Evolutionary conservation across 345 rosid genomes (phyloP), one percentile per base, ranked within the genome.

Genomic region (Dovyalis caffra): DNA sequence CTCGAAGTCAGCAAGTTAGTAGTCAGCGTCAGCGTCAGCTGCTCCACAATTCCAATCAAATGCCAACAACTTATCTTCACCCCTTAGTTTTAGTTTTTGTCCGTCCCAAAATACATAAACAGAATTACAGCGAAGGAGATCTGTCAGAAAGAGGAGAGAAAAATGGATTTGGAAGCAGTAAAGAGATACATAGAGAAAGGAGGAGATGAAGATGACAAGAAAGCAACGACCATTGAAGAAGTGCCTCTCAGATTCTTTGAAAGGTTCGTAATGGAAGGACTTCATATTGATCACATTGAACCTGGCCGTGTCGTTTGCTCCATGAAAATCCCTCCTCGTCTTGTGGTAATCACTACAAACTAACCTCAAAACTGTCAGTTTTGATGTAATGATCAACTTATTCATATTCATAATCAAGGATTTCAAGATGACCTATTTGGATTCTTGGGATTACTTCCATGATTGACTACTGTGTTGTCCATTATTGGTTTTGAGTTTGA

Each of bases 281-380:
- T 92, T 23, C 84, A 68, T 29, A 83, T 89, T 31, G 93, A 88
- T 76, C 83, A 85, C n/a, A 79, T 89, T 68, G 93, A 94, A 72
- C 87, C 83, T 25, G 94, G 93, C 64, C 97, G 94, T 47, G 26
- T 92, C 79, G 1, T 94, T 71, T 94, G 96, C 85, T 88, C 96
- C 86, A 76, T 94, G 78, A 90, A 80, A 76, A 89, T 89, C 75
- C 92, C 90, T 73, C 75, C 90, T 84, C 96, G 94, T 74, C 84
- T 94, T 23, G 83, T 94, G 90, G 98, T 94, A 74, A 12, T 12
- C 47, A 40, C 18, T 40, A 10, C 47, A 12, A 40, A 40, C 14
- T 15, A 2, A 15, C 33, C 18, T 8, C 20, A 25, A 31, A 9
- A 35, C 71, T 64, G 1, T 65, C 43, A 6, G 4, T 75, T 26